A percentile compares a stretch with the other conserved stretches of the same genome.
These are phyloP conservation scores for Penicillium janthinellum DNA, from an alignment of 2,329 filamentous ascomycete species.

Conservation along the genomic window DNA sequence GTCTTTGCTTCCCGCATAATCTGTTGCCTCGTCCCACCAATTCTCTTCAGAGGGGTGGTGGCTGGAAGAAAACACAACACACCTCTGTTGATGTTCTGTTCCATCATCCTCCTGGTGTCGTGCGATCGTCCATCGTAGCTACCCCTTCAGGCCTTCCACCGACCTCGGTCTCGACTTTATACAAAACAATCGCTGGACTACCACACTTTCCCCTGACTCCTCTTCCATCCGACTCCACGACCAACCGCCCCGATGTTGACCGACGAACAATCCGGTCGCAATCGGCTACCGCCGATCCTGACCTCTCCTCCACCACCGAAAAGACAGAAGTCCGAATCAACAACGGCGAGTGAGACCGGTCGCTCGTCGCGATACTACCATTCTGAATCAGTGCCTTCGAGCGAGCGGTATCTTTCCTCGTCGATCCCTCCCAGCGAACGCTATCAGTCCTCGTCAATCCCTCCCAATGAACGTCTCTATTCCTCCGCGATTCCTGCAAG, in stretches of 20 bases:
- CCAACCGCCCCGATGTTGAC: slow-evolving; percentile 7
- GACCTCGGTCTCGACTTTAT: background rate
- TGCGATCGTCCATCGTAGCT: slow-evolving; percentile 13
- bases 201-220: background rate
- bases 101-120: background rate
- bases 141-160: background rate
- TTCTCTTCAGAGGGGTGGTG: background rate
- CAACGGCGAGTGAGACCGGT: slow-evolving; percentile 25
- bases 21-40: background rate
- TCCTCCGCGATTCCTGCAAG: background rate
- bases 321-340: slow-evolving; percentile 29
- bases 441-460: background rate
- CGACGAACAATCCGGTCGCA: slow-evolving; percentile 15
- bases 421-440: slow-evolving; percentile 29
- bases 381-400: slow-evolving; percentile 29
- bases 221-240: background rate
- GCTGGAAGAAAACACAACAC: background rate
- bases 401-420: slow-evolving; percentile 29
- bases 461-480: background rate
- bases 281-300: slow-evolving; percentile 22
- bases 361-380: slow-evolving; percentile 23
- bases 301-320: slow-evolving; percentile 27
- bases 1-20: slow-evolving; percentile 4
- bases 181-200: background rate
- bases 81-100: slow-evolving; percentile 6